Base-by-base conservation (phyloP, 2,329 filamentous ascomycete genomes). In the Pseudogymnoascus pannorum region DNA sequence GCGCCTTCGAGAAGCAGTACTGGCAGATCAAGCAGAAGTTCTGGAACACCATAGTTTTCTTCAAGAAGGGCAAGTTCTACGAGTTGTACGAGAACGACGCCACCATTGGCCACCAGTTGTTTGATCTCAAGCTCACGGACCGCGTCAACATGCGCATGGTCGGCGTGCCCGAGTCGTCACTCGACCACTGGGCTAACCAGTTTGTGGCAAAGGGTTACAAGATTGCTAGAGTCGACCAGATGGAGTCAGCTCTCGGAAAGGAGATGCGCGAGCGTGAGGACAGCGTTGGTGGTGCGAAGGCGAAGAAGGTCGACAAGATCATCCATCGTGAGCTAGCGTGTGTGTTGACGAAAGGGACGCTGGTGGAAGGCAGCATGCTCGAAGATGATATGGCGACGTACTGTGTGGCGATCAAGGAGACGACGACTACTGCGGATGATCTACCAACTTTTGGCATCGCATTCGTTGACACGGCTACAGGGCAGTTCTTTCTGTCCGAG, bases 91-190 rank as follows among this genome's bases (percentile, higher is more conserved):
- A 99, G 73, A 96, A 97, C 64, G 94, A 99, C 75, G 94, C 94
- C 4, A 96, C 93, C 0, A 87, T 97, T 61, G 94, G 94, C 4
- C 92, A 99, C 72, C 94, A 97, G 73, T 80, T 97, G 14, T 99
- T 99, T 69, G 94, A 99, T 73, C 82, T 99, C 61, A 99, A 99
- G 77, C 87, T 99, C 72, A 99, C 94, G 0, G 94, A 99, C 69
- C 85, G 94, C 60, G 94, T 99, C 73, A 99, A 99, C 73, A 99
- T 99, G 94, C 89, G 93, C 67, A 99, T 99, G 94, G 94, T 97
- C 2, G 94, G 94, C 64, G 94, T 99, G 0, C 94, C 94, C 0
- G 94, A 99, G 74, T 89, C 91, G 71, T 96, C 92, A 11, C 79
- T 99, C n/a, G 91, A 94, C 70, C 87, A 94, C 73, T 99, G 94